Conservation (phyloP, 371 early-diverging fungal genomes). For the Mucor indicus region DNA sequence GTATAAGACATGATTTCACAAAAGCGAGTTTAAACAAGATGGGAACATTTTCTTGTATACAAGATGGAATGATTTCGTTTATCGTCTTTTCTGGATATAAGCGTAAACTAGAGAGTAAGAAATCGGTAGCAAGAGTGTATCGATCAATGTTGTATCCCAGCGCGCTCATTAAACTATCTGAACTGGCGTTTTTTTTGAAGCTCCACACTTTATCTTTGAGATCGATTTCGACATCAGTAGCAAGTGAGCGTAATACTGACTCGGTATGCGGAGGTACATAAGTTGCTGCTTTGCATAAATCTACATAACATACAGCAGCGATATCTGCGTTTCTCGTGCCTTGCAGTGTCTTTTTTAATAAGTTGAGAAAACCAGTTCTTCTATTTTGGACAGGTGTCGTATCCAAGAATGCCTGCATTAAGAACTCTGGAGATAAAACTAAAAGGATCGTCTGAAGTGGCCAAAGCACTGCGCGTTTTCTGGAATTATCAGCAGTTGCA, state of each 20-base stretch:
- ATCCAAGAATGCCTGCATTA: constrained; percentile 51
- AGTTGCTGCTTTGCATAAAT: constrained; percentile 74
- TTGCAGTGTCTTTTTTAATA: constrained; percentile 61
- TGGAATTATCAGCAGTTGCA: constrained; percentile 62
- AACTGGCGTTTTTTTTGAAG: constrained; percentile 46
- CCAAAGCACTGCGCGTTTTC: constrained; percentile 73
- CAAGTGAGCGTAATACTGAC: constrained; percentile 62
- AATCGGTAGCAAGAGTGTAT: constrained; percentile 59
- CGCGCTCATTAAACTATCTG: constrained; percentile 39
- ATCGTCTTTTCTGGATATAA: constrained; percentile 64
- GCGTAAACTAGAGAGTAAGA: constrained; percentile 68
- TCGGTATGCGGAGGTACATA: constrained; percentile 66
- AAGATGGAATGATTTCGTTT: constrained; percentile 58
- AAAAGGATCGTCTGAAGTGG: constrained; percentile 78
- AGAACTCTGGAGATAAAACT: constrained; percentile 71
- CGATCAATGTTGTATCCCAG: constrained; percentile 49
- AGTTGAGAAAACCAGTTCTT: constrained; percentile 60
- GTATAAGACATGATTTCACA: constrained; percentile 70
- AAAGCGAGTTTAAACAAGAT: constrained; percentile 67
- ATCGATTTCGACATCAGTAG: constrained; percentile 72
- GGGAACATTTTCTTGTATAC: constrained; percentile 61
- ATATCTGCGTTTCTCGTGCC: constrained; percentile 64
- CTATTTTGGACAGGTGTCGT: constrained; percentile 32
- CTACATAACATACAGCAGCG: constrained; percentile 74
- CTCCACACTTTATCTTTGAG: constrained; percentile 72